Conservation (phyloP, 805 yeast species). For the Candida coquimbonensis region DNA sequence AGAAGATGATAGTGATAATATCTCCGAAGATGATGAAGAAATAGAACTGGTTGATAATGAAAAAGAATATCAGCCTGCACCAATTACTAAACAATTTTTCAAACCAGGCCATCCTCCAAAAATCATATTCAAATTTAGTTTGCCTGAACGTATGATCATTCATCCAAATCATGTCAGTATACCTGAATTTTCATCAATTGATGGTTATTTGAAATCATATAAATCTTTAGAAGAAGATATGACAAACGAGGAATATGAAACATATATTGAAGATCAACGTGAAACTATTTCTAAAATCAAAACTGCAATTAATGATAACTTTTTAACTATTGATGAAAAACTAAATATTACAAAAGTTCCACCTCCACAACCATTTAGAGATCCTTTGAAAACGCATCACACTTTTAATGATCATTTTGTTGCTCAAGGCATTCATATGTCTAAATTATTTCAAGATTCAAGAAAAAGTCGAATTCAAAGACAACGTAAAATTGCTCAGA, state of each 20-base stretch:
- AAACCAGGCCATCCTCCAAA: constrained; percentile 13
- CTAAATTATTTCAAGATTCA: constrained; percentile 62
- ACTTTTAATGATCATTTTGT: constrained; percentile 70
- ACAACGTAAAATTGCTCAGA: constrained; percentile 65
- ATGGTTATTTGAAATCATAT: constrained; percentile 46
- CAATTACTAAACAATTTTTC: not conserved
- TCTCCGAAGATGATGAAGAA: constrained; percentile 2
- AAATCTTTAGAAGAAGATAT: constrained; percentile 57
- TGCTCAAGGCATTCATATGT: constrained; percentile 65
- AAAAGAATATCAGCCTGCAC: constrained; percentile 11
- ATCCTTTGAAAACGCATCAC: constrained; percentile 38
- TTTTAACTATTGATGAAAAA: constrained; percentile 38
- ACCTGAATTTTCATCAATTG: constrained; percentile 37
- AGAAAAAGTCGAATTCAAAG: constrained; percentile 58
- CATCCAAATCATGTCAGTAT: constrained; percentile 52
- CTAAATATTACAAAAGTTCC: constrained; percentile 32
- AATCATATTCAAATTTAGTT: constrained; percentile 24
- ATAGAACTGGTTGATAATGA: constrained; percentile 4
- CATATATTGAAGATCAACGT: constrained; percentile 47
- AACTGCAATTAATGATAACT: constrained; percentile 38
- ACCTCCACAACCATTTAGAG: constrained; percentile 37
- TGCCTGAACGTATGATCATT: constrained; percentile 43
- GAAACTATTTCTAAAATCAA: constrained; percentile 36
- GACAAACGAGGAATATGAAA: constrained; percentile 50
- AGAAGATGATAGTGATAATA: constrained; percentile 4